Base-by-base conservation (phyloP, 164 flowering plant genomes). In the Tetracentron sinense region DNA sequence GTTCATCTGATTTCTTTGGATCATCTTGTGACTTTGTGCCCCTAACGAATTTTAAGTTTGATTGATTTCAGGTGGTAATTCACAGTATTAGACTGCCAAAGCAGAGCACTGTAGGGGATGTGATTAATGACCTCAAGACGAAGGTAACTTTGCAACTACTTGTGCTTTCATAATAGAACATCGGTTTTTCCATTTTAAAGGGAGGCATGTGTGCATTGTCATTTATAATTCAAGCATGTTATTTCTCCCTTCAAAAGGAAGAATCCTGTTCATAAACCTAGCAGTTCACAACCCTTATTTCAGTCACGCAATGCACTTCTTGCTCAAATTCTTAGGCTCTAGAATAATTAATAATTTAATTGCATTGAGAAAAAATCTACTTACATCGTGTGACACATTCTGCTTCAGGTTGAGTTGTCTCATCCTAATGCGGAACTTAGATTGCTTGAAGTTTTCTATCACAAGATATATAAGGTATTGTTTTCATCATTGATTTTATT, bases 381-480 rank as follows among this genome's bases (percentile, higher is more conserved):
- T 38, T 38, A 46, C 44, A 28, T 28, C 25, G 12, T 52, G 44
- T n/a, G 47, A 29, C 21, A 20, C 48, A 19, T 68, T 57, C 31
- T 63, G 30, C 42, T 62, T 65, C 70, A 85, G 90, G 84, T 81
- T 58, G 86, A 85, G 64, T 64, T 83, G 70, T 83, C 90, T 33
- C 79, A 80, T 73, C 79, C 81, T 12, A 67, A 77, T 74, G 86
- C 83, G 0, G 90, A 83, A 62, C 82, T 85, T 31, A 71, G 90
- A 50, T 59, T 85, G 65, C 83, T 85, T 65, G 84, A 85, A 72
- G 87, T 85, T 63, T 85, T 80, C 72, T 74, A 80, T 67, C 87
- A 83, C 75, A 85, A 78, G 74, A 85, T 85, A 53, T 82, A 83
- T 63, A 85, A 83, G 87, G 90, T 83, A 49, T 38, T 26, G n/a